Evolutionary conservation across 2,329 filamentous ascomycete species (phyloP).

Genomic region (Pseudogymnoascus sp.): DNA sequence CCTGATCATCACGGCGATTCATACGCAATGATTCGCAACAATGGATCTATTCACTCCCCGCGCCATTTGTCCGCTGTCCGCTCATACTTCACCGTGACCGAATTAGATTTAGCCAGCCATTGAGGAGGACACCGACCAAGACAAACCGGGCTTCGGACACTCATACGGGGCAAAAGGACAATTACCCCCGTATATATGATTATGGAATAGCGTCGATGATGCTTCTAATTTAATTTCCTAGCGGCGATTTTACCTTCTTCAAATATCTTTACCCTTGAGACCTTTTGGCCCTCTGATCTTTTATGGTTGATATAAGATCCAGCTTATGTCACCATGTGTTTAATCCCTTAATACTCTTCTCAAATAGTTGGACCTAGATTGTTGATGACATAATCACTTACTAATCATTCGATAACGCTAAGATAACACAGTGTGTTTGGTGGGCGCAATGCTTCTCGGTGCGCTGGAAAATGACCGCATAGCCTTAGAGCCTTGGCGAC

Average conservation of each 20-base stretch:
- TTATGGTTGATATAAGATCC: neutral
- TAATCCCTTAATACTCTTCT: neutral
- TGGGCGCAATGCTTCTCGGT: neutral
- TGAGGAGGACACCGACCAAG: neutral
- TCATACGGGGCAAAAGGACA: neutral
- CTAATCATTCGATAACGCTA: neutral
- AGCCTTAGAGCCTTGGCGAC: neutral
- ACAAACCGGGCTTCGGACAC: neutral
- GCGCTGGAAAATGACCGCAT: neutral
- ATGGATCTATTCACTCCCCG: neutral
- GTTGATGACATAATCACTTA: neutral
- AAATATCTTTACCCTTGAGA: neutral
- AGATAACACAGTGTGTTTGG: neutral
- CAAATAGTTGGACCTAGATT: neutral
- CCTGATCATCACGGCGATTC: neutral
- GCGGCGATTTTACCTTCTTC: neutral
- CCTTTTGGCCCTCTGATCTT: neutral
- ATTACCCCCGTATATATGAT: neutral
- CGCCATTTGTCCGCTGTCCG: neutral
- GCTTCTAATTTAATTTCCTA: neutral
- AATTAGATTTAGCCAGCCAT: conserved; percentile 4
- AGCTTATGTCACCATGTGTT: neutral
- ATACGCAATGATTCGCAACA: neutral
- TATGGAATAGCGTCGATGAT: neutral
- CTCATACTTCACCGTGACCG: neutral